Base-by-base conservation (phyloP, 192 early-diverging fungal species). In the Rhizoclosmatium sp. region DNA sequence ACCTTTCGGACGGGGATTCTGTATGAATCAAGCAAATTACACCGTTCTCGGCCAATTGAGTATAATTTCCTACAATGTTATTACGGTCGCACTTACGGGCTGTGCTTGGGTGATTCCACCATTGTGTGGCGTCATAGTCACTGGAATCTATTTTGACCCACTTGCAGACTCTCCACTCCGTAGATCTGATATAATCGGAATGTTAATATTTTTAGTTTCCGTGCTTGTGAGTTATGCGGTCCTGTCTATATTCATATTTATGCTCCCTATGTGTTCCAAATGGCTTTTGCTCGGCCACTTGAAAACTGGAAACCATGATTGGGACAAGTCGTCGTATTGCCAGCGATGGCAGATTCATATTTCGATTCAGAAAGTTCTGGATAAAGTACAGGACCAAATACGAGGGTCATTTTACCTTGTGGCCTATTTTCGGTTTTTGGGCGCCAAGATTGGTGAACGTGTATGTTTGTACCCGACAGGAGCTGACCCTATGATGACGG, bases 401-500 rank as follows among this genome's bases (percentile, higher is more conserved):
- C 68, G 65, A 45, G 85, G 85, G 31, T 79, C 81, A 14, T 70
- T 59, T 2, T 87, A 85, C 82, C 71, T 84, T 56, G 76, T 82
- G 7, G 3, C 67, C 46, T 87, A 80, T 65, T 87, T 87, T 78
- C 83, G 84, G 9, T 48, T 58, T 23, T 62, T 87, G 23, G 85
- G 85, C 12, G 48, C 59, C 47, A 81, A 45, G 19, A 85, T 87
- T 71, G 85, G 85, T 19, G 68, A 78, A 14, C 31, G 71, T 59
- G 82, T 84, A 40, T 86, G 82, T 68, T 71, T 87, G 39, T 87
- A 84, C 62, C 70, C 70, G 51, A 83, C 82, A 39, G 83, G 83
- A 61, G 85, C 78, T 3, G 75, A 84, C 64, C 85, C 85, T 16
- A 85, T 85, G 85, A 84, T 87, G 81, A 87, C 85, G 39, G 85